Base-by-base conservation (phyloP, 306 rosid species). In the Hippophae gyantsensis region DNA sequence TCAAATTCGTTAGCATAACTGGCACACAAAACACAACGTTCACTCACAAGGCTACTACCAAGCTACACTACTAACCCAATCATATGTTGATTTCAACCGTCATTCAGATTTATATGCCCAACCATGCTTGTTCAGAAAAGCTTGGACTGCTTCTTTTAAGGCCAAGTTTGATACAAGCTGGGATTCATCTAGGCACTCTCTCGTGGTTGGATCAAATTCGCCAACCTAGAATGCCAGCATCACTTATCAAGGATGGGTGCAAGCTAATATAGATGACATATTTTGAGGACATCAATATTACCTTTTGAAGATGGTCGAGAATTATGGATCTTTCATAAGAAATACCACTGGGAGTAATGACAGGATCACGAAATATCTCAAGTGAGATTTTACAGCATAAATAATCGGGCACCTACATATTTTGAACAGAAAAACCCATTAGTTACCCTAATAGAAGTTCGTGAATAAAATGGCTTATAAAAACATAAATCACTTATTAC, bases 291-390 rank as follows among this genome's bases (percentile, higher is more conserved):
- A 14, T 48, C 50, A 69, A 71, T 6, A n/a, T 69, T 72, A 93
- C 99, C 94, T 84, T 86, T 49, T 69, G 32, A 69, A 93, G 84
- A 74, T 93, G 99, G 49, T 93, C 81, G 61, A 86, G 81, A 74
- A 93, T 89, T 75, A 84, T 86, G 9, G 94, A 84, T 64, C 95
- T 86, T 78, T 93, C 97, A 25, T 93, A 93, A 8, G 99, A 80
- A 62, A 75, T 74, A 54, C 99, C 99, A 43, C 99, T 76, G 0
- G 99, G 99, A 59, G 89, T 82, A 68, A 88, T 93, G 62, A 93
- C 99, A 1, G 99, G 99, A 77, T 93, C 99, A 7, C 83, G 99
- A 58, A 86, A 87, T 64, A 88, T 70, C 13, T 93, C 99, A 0
- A 93, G 94, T 0, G 89, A 82, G 48, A 93, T 93, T 78, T 73